phyloP scores from a whole-genome alignment of 23 red algal genomes.

The Rhodosorus marinus region DNA sequence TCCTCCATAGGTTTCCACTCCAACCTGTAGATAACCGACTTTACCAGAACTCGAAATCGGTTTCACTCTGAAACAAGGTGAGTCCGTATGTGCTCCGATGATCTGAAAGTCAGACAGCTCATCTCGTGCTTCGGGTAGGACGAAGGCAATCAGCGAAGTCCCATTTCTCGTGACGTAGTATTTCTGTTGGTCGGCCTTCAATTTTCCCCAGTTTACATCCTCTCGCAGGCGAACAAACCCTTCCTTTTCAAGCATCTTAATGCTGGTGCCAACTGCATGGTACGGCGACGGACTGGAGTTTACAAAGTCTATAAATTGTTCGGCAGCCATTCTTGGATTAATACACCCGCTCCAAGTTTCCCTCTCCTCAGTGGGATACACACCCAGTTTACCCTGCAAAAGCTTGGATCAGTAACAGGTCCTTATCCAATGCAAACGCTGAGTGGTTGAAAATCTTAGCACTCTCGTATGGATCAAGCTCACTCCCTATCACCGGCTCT shows the following conservation, averaged over 20 bases:
- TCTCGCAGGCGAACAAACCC: slow-evolving; percentile 22
- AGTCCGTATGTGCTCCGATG: slow-evolving; percentile 74
- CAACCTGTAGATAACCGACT: slow-evolving; percentile 24
- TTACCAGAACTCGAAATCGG: slow-evolving; percentile 14
- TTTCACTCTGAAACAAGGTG: slow-evolving; percentile 74
- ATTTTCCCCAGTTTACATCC: slow-evolving; percentile 3
- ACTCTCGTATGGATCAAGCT: no score
- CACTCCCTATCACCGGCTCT: no score
- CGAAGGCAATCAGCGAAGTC: slow-evolving; percentile 46
- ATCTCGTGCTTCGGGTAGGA: not conserved
- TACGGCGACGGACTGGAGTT: slow-evolving; percentile 35
- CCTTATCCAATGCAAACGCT: no score
- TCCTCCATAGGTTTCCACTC: slow-evolving; percentile 70
- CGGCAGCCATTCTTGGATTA: no score
- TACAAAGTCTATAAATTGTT: slow-evolving; percentile 10
- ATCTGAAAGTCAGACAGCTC: slow-evolving; percentile 5
- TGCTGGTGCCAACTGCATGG: slow-evolving; percentile 33
- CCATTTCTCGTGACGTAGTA: slow-evolving; percentile 37
- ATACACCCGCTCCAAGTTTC: no score
- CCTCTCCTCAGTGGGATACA: no score
- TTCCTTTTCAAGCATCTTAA: slow-evolving; percentile 3
- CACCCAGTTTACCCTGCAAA: no score
- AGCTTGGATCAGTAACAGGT: no score
- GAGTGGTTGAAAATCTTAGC: no score
- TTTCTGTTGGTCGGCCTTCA: slow-evolving; percentile 5